Conservation (phyloP, 495 filamentous ascomycete genomes). For the Polyplosphaeria fusca region DNA sequence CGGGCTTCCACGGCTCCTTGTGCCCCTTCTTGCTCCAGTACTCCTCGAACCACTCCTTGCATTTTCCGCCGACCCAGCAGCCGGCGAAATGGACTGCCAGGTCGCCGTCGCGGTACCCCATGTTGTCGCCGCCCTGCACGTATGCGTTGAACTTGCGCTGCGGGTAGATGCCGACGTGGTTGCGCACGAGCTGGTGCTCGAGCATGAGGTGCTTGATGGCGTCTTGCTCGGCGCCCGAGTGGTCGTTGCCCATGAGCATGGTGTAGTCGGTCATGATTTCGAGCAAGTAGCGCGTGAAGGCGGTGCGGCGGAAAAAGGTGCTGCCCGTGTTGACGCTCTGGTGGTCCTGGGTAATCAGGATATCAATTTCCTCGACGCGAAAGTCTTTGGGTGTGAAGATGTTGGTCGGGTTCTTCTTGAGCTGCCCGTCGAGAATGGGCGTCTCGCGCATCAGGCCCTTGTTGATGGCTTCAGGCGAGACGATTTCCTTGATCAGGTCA, state of each 20-base stretch:
- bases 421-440: slow-evolving; percentile 20
- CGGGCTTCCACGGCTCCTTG: slow-evolving; percentile 17
- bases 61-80: slow-evolving; percentile 40
- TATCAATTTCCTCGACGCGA: slow-evolving; percentile 24
- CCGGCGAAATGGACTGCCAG: slow-evolving; percentile 43
- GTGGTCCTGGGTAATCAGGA: slow-evolving; percentile 42
- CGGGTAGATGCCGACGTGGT: slow-evolving; percentile 37
- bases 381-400: slow-evolving; percentile 34
- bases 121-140: slow-evolving; percentile 30
- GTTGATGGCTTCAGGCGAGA: slow-evolving; percentile 34
- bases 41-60: slow-evolving; percentile 35
- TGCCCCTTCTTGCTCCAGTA: slow-evolving; percentile 37
- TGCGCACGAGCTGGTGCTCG: slow-evolving; percentile 36
- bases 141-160: slow-evolving; percentile 42
- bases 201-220: slow-evolving; percentile 34
- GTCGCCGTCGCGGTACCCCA: slow-evolving; percentile 42
- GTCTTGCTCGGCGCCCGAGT: slow-evolving; percentile 41
- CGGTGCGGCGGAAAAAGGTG: slow-evolving; percentile 41
- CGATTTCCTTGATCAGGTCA: slow-evolving; percentile 29
- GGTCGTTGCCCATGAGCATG: slow-evolving; percentile 34
- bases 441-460: slow-evolving; percentile 25
- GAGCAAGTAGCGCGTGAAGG: slow-evolving; percentile 35
- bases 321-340: slow-evolving; percentile 44
- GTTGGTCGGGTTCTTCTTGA: slow-evolving; percentile 30
- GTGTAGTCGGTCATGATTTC: slow-evolving; percentile 43